A percentile compares a stretch with the other conserved stretches of the same genome.
Evolutionary conservation across 371 early-diverging fungal genomes (phyloP).

Genomic region (Mucor ambiguus): DNA sequence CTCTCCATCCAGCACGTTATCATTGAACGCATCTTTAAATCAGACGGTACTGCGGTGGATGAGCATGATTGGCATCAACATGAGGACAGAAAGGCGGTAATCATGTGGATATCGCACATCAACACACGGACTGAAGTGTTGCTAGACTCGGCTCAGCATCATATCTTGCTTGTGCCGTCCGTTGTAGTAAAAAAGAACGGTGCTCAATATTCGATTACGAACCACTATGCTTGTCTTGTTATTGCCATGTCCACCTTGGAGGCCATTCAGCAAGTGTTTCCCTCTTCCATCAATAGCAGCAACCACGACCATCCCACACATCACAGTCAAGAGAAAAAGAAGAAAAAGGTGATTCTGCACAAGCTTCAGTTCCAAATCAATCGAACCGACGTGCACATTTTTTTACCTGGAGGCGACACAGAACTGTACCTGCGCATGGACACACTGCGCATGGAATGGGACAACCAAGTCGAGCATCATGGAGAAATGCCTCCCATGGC

Average conservation of each 20-base stretch:
- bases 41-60: not conserved
- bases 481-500: constrained; percentile 1
- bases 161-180: not conserved
- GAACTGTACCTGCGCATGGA: constrained; percentile 19
- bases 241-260: not conserved
- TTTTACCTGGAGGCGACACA: not conserved
- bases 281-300: not conserved
- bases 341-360: not conserved
- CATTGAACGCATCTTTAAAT: constrained; percentile 15
- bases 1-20: constrained; percentile 20
- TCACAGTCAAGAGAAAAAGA: not conserved
- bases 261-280: not conserved
- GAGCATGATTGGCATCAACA: constrained; percentile 5
- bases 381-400: constrained; percentile 14
- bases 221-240: constrained; percentile 21
- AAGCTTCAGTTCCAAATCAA: not conserved
- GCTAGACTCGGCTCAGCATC: not conserved
- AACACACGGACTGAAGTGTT: constrained; percentile 21
- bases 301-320: not conserved
- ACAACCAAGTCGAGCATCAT: not conserved
- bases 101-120: constrained; percentile 40
- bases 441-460: not conserved
- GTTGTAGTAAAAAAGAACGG: constrained; percentile 12
- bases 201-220: constrained; percentile 11
- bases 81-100: constrained; percentile 15